phyloP scores from a whole-genome alignment of 495 filamentous ascomycete species.

The Annulohypoxylon moriforme region DNA sequence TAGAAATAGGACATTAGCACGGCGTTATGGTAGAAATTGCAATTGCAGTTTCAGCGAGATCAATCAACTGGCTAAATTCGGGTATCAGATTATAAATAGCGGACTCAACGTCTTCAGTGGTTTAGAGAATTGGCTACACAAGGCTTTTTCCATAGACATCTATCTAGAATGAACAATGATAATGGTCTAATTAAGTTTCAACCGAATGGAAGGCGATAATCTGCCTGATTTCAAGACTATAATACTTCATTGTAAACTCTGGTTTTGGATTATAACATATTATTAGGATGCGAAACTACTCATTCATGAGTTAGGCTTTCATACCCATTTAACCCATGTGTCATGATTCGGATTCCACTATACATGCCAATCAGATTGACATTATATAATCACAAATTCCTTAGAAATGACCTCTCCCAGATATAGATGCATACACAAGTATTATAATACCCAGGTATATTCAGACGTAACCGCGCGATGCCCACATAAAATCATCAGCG shows the following conservation, averaged over 20 bases:
- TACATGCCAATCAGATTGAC: neutral
- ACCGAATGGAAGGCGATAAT: neutral
- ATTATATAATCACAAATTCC: neutral
- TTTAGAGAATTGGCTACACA: conserved; percentile 18
- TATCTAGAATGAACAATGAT: neutral
- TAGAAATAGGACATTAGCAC: conserved; percentile 13
- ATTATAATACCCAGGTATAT: neutral
- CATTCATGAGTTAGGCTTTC: neutral
- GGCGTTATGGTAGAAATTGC: conserved; percentile 36
- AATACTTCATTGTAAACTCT: neutral
- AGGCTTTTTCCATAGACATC: conserved; percentile 11
- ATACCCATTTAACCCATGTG: neutral
- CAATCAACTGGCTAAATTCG: conserved; percentile 24
- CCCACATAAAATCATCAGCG: neutral
- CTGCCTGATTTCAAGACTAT: too few species aligned
- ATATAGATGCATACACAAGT: neutral
- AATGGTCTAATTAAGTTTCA: neutral
- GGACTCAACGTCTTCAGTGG: conserved; percentile 39
- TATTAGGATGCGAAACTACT: neutral
- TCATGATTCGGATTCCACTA: neutral
- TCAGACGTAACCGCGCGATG: neutral
- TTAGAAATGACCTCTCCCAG: neutral
- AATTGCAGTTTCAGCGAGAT: conserved; percentile 1
- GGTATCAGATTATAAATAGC: conserved; percentile 19
- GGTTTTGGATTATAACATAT: neutral